A percentile compares a stretch with the other conserved stretches of the same genome.
phyloP scores from a whole-genome alignment of 106 monocot genomes.

The Allium fistulosum region DNA sequence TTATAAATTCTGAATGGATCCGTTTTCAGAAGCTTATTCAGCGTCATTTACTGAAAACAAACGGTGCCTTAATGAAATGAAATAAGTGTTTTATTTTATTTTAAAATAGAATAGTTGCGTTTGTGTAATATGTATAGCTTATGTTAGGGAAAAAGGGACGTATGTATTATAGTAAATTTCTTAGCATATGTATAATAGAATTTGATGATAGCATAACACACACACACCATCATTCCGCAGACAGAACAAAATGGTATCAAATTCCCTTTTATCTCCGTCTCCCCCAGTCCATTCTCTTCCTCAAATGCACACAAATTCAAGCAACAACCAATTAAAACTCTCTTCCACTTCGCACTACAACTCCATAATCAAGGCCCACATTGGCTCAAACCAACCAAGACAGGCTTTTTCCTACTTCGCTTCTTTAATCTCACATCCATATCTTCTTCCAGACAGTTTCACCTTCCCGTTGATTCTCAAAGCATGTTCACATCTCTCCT shows the following conservation, averaged over 20 bases:
- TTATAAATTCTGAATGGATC: no score
- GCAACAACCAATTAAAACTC: neutral
- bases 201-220: no score
- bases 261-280: neutral
- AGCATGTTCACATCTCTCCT: conserved; percentile 24
- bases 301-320: neutral
- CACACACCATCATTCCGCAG: neutral
- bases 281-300: neutral
- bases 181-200: no score
- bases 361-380: conserved; percentile 15
- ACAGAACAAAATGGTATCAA: neutral
- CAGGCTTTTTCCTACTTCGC: conserved; percentile 9
- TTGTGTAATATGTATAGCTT: no score
- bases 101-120: no score
- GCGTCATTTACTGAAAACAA: no score
- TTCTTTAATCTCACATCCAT: neutral
- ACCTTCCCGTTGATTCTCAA: conserved; percentile 21
- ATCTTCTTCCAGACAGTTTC: conserved; percentile 9
- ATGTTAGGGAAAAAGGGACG: no score
- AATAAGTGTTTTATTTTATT: no score
- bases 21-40: no score
- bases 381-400: neutral
- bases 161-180: no score
- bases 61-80: no score
- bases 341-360: conserved; percentile 2